A percentile compares a stretch with the other conserved stretches of the same genome.
Evolutionary conservation across 2,329 filamentous ascomycete genomes (phyloP).

Genomic region (Ophiostoma tasmaniense): DNA sequence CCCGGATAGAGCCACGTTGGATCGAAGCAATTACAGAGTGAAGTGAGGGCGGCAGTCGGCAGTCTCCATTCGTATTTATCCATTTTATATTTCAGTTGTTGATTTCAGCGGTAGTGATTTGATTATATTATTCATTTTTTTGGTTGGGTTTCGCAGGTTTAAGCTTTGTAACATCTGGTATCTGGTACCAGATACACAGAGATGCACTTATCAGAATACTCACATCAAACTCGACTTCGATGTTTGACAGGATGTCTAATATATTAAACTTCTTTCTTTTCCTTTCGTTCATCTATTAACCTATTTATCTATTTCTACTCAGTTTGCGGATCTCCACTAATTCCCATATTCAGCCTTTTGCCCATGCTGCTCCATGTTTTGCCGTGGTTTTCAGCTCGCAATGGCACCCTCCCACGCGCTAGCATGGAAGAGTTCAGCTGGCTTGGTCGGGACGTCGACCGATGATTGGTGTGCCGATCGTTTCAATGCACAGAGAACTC

Average conservation of each 20-base stretch:
- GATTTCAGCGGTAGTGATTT: background rate
- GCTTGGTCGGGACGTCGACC: background rate
- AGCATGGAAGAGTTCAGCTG: conserved; percentile 7
- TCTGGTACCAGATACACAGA: background rate
- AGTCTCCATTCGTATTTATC: background rate
- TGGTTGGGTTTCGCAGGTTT: too few relatives aligned
- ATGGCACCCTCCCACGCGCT: conserved; percentile 3
- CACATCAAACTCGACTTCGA: background rate
- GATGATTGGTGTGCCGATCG: background rate
- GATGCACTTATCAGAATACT: background rate
- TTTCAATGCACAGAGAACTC: too few relatives aligned
- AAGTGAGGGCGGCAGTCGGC: background rate
- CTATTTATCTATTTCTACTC: background rate
- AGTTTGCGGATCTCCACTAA: background rate
- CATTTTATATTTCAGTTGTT: background rate
- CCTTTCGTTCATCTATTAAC: background rate
- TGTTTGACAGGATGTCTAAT: background rate
- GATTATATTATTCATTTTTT: background rate
- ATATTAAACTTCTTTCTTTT: too few relatives aligned
- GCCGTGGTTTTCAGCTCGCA: conserved; percentile 7
- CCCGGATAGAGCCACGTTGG: background rate
- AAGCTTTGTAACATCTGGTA: too few relatives aligned
- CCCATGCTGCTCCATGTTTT: background rate
- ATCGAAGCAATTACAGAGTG: background rate
- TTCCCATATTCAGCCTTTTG: background rate